Percentiles rank a stretch among this genome's conserved stretches.
phyloP scores from a whole-genome alignment of 2,329 filamentous ascomycete genomes.

The Trichoderma sp. region DNA sequence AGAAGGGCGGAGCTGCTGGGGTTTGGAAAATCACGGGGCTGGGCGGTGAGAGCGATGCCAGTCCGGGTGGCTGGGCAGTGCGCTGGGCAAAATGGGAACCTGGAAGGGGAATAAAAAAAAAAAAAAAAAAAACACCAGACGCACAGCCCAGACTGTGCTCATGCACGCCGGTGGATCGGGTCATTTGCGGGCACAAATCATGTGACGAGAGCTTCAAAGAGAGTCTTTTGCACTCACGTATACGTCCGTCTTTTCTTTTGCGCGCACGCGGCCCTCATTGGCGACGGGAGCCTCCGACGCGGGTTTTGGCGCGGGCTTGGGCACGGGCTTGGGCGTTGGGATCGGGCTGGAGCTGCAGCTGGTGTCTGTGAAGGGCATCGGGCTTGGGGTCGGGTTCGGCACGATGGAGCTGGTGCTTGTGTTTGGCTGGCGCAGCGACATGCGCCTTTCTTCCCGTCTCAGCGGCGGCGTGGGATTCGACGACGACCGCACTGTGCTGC shows the following conservation, averaged over 20 bases:
- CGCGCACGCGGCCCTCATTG: constrained; percentile 81
- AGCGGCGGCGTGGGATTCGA: constrained; percentile 56
- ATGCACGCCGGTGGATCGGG: constrained; percentile 5
- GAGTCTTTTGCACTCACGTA: constrained; percentile 66
- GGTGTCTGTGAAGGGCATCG: not conserved
- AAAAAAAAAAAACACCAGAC: not conserved
- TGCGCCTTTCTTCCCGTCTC: constrained; percentile 62
- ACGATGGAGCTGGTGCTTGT: not conserved
- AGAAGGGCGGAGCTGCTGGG: constrained; percentile 1
- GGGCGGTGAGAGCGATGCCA: constrained; percentile 8
- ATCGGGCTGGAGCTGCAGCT: not conserved
- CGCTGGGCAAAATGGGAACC: not conserved
- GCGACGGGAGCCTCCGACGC: constrained; percentile 61
- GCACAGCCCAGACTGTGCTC: not conserved
- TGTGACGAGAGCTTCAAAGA: constrained; percentile 32
- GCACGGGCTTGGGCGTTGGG: not conserved
- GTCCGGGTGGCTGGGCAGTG: constrained; percentile 4
- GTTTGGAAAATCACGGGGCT: constrained; percentile 19
- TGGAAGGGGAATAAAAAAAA: not conserved
- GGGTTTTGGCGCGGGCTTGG: not conserved
- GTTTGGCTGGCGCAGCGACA: constrained; percentile 42
- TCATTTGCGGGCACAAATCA: constrained; percentile 18
- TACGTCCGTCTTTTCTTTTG: constrained; percentile 86
- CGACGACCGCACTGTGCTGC: constrained; percentile 32
- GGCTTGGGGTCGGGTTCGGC: not conserved